A percentile compares a stretch with the other conserved stretches of the same genome.
Conservation (phyloP, 73 alveolate genomes). For the Blepharisma stoltei region DNA sequence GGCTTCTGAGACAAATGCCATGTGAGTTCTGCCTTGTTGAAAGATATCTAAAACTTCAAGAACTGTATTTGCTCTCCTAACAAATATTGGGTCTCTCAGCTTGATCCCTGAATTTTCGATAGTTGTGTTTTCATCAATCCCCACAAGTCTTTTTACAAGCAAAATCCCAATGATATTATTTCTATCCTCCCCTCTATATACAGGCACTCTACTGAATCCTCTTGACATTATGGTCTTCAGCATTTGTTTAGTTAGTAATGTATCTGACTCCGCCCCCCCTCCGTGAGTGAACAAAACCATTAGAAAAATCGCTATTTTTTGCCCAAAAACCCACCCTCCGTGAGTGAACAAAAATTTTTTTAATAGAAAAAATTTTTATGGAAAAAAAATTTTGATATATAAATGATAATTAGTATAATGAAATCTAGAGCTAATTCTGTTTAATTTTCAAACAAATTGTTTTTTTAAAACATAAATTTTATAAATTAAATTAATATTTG, state of each 20-base stretch:
- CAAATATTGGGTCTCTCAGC: conserved; percentile 9
- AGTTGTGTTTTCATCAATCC: conserved; percentile 2
- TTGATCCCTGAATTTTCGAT: not conserved
- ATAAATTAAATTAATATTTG: too few species aligned
- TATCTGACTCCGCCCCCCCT: too few species aligned
- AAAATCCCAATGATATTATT: conserved; percentile 17
- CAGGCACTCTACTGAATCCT: conserved; percentile 18
- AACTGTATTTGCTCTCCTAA: not conserved
- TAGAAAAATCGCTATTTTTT: too few species aligned
- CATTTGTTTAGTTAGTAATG: not conserved
- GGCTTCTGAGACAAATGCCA: not conserved
- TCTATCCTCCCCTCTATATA: not conserved
- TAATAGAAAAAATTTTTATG: too few species aligned
- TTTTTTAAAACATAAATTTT: too few species aligned
- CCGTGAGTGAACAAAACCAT: too few species aligned
- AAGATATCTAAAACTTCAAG: not conserved
- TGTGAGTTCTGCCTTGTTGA: conserved; percentile 17
- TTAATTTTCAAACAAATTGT: too few species aligned
- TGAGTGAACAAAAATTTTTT: too few species aligned
- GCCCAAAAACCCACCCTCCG: too few species aligned
- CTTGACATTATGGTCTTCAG: not conserved
- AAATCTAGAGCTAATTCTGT: too few species aligned
- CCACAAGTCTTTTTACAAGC: not conserved
- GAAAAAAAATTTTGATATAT: too few species aligned
- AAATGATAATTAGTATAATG: too few species aligned